Evolutionary conservation across 2,329 filamentous ascomycete genomes (phyloP).

Genomic region (Rachicladosporium sp.): DNA sequence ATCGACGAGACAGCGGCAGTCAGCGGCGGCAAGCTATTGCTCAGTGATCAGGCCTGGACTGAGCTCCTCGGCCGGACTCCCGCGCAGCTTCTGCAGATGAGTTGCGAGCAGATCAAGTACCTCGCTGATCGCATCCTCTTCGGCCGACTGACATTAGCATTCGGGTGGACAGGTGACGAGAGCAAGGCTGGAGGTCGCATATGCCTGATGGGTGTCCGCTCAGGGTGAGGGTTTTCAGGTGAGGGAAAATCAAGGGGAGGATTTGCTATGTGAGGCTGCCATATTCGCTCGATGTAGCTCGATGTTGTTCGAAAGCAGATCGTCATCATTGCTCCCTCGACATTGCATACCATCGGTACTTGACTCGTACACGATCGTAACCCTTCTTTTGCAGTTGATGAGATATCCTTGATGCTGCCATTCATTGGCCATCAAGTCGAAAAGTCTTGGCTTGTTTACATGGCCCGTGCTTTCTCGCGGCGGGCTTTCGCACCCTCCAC

Average conservation of each 20-base stretch:
- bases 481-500: too few relatives aligned
- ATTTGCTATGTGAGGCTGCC: neutral
- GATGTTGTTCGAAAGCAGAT: too few relatives aligned
- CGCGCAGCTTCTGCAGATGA: slow-evolving; percentile 30
- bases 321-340: too few relatives aligned
- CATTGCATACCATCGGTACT: too few relatives aligned
- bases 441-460: too few relatives aligned
- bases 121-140: slow-evolving; percentile 42
- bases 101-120: slow-evolving; percentile 30
- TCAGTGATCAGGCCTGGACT: slow-evolving; percentile 42
- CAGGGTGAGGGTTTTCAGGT: slow-evolving; percentile 2
- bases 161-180: slow-evolving; percentile 38
- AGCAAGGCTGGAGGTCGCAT: slow-evolving; percentile 20
- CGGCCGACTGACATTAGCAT: slow-evolving; percentile 41
- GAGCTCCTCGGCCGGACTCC: slow-evolving; percentile 35
- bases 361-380: too few relatives aligned
- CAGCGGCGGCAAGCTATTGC: slow-evolving; percentile 39
- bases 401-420: too few relatives aligned
- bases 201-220: slow-evolving; percentile 27
- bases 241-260: too few relatives aligned
- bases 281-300: too few relatives aligned
- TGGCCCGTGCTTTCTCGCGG: too few relatives aligned
- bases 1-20: slow-evolving; percentile 47
- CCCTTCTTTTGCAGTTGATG: too few relatives aligned
- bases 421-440: slow-evolving; percentile 47